A percentile compares a stretch with the other conserved stretches of the same genome.
These are phyloP conservation scores for Ophiocordyceps unilateralis DNA, from an alignment of 2,329 filamentous ascomycete species.

Conservation along the genomic window DNA sequence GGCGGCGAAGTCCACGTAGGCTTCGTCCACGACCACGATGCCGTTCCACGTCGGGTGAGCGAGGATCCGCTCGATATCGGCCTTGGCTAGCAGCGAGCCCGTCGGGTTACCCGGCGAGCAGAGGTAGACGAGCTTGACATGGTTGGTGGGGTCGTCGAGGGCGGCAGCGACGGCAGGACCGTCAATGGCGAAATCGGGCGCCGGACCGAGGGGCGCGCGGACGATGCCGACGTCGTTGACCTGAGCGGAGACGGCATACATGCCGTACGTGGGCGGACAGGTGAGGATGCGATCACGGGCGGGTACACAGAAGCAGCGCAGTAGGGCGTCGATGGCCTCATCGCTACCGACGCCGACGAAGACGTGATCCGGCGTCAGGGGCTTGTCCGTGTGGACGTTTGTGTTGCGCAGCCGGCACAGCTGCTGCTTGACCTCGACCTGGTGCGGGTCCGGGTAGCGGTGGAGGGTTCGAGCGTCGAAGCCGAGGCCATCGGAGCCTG, in stretches of 20 bases:
- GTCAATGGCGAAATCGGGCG: conserved; percentile 59
- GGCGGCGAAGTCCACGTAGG: conserved; percentile 84
- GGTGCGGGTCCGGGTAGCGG: conserved; percentile 94
- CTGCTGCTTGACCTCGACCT: conserved; percentile 66
- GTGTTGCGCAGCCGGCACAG: conserved; percentile 81
- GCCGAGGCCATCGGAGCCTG: conserved; percentile 18
- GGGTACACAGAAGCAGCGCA: conserved; percentile 84
- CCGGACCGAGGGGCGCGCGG: conserved; percentile 63
- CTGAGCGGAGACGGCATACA: conserved; percentile 90
- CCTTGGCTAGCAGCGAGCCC: conserved; percentile 58
- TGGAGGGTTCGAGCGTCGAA: conserved; percentile 69
- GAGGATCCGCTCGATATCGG: conserved; percentile 55
- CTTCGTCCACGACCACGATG: conserved; percentile 82
- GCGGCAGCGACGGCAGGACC: conserved; percentile 47
- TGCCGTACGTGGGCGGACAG: conserved; percentile 94
- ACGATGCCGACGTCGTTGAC: conserved; percentile 83
- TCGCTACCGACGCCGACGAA: conserved; percentile 95
- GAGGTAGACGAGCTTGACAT: conserved; percentile 79
- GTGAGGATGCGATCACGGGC: conserved; percentile 80
- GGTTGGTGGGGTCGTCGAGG: conserved; percentile 23
- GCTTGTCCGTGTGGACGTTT: conserved; percentile 57
- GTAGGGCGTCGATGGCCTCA: conserved; percentile 86
- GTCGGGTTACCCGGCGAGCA: conserved; percentile 95
- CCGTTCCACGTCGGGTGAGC: conserved; percentile 91
- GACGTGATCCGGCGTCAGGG: conserved; percentile 62